These are phyloP conservation scores for Candida nitratophila DNA, from an alignment of 805 yeast genomes.

Conservation along the genomic window DNA sequence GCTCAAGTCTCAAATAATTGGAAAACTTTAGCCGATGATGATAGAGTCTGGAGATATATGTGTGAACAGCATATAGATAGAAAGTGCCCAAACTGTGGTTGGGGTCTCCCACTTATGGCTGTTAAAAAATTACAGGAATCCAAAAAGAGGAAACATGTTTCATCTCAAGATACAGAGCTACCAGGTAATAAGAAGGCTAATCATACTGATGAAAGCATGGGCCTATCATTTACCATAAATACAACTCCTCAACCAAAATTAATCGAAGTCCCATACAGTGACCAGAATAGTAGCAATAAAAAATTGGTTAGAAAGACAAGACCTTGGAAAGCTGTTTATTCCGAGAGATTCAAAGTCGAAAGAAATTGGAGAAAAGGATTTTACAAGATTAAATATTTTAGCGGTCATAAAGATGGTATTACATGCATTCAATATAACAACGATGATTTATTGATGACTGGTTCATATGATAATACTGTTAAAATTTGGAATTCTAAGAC, in stretches of 20 bases:
- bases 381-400: constrained; percentile 54
- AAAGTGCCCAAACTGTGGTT: constrained; percentile 96
- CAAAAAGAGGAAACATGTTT: constrained; percentile 5
- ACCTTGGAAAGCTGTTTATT: constrained; percentile 94
- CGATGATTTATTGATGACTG: constrained; percentile 70
- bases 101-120: constrained; percentile 96
- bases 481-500: constrained; percentile 90
- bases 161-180: not conserved
- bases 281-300: constrained; percentile 8
- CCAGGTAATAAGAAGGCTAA: not conserved
- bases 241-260: constrained; percentile 5
- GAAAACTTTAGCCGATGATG: constrained; percentile 91
- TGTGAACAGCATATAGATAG: constrained; percentile 97
- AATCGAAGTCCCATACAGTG: constrained; percentile 20
- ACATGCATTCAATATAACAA: constrained; percentile 81
- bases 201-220: not conserved
- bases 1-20: constrained; percentile 87
- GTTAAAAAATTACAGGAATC: constrained; percentile 50
- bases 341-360: constrained; percentile 86
- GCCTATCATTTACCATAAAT: not conserved
- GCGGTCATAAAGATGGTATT: constrained; percentile 86
- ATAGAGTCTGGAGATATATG: constrained; percentile 96
- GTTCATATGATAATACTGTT: constrained; percentile 84
- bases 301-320: constrained; percentile 39
- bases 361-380: constrained; percentile 90